Conservation (phyloP, 768 basidiomycete species). For the Vararia minispora region DNA sequence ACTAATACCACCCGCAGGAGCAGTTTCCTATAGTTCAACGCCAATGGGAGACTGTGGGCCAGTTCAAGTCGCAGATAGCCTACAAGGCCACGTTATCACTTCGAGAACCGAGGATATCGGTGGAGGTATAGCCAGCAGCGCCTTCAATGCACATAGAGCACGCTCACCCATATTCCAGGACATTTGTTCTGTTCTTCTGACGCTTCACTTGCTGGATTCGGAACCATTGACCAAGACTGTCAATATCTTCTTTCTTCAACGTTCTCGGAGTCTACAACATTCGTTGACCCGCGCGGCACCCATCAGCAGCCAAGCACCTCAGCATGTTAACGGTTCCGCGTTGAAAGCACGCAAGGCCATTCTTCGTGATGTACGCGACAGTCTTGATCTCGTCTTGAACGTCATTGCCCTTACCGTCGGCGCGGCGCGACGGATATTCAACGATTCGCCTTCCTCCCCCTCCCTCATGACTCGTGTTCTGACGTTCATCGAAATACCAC, state of each 20-base stretch:
- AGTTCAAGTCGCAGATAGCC: constrained; percentile 81
- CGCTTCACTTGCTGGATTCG: constrained; percentile 84
- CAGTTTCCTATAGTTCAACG: constrained; percentile 85
- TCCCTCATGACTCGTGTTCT: constrained; percentile 50
- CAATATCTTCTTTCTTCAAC: constrained; percentile 58
- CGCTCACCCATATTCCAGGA: constrained; percentile 31
- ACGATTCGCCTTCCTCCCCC: constrained; percentile 20
- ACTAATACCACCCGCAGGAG: constrained; percentile 32
- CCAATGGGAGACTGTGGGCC: constrained; percentile 86
- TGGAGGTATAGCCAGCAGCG: constrained; percentile 31
- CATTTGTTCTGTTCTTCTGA: constrained; percentile 66
- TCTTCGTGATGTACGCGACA: constrained; percentile 43
- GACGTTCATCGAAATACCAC: constrained; percentile 47
- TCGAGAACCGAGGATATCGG: constrained; percentile 42
- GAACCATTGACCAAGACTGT: constrained; percentile 67
- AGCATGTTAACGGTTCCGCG: constrained; percentile 20
- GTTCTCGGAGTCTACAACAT: constrained; percentile 44
- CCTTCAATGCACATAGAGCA: constrained; percentile 1
- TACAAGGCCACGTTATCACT: constrained; percentile 81
- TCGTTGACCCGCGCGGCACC: constrained; percentile 20
- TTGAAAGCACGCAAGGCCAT: constrained; percentile 22
- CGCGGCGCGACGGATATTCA: constrained; percentile 48
- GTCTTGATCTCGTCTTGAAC: constrained; percentile 38
- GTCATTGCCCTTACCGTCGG: constrained; percentile 48
- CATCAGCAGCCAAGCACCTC: constrained; percentile 11